phyloP scores from a whole-genome alignment of 73 alveolate species.

The Tetrahymena thermophila region DNA sequence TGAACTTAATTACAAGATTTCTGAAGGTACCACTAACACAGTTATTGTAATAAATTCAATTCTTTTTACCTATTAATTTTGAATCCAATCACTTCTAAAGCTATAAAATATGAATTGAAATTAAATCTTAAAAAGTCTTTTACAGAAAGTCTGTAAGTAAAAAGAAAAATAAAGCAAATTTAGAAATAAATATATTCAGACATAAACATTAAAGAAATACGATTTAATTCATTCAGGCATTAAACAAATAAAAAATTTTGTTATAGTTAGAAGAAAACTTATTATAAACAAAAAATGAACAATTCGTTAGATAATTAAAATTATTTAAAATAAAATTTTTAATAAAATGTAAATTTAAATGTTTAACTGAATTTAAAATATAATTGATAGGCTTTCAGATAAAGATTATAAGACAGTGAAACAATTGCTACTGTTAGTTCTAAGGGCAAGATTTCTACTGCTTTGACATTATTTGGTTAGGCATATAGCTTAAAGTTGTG shows the following conservation, averaged over 20 bases:
- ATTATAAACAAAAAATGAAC: too few species aligned
- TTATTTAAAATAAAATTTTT: too few species aligned
- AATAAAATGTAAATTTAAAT: neutral
- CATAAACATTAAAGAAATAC: too few species aligned
- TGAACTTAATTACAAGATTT: conserved; percentile 9
- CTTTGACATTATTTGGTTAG: conserved; percentile 13
- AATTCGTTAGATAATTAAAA: too few species aligned
- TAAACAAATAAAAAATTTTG: too few species aligned
- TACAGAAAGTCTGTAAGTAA: neutral
- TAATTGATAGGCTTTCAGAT: conserved; percentile 24
- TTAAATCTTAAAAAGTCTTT: too few species aligned
- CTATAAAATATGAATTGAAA: too few species aligned
- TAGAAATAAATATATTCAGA: neutral
- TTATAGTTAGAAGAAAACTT: too few species aligned
- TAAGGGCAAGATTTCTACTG: conserved; percentile 21
- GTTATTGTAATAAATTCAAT: conserved; percentile 2
- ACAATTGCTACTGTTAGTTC: conserved; percentile 26
- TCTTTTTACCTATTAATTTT: neutral
- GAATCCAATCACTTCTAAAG: too few species aligned
- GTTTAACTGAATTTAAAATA: neutral
- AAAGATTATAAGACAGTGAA: conserved; percentile 22
- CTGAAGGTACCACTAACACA: conserved; percentile 22
- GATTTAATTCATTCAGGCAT: too few species aligned
- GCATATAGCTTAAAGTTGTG: conserved; percentile 39
- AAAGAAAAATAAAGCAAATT: neutral